phyloP scores from a whole-genome alignment of 1,284 basidiomycete genomes.

The Ustilago trichophora region DNA sequence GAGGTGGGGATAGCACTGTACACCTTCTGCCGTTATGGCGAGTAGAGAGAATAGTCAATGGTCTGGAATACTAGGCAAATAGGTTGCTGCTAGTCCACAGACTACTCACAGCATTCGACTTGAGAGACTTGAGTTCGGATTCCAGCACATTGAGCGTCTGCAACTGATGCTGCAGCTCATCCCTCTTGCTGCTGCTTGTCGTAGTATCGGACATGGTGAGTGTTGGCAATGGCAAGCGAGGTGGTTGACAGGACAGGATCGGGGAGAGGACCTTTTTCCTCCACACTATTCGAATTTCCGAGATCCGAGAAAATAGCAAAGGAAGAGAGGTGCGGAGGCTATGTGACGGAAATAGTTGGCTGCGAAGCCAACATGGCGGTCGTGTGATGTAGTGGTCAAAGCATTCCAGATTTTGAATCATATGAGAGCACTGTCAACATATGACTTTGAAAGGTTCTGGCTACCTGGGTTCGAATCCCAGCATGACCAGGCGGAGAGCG shows the following conservation, averaged over 20 bases:
- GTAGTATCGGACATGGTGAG: no score
- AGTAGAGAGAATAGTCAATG: no score
- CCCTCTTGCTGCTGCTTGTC: not conserved
- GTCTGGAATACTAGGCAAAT: no score
- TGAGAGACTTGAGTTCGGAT: slow-evolving; percentile 30
- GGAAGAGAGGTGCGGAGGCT: no score
- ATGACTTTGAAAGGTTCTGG: slow-evolving; percentile 17
- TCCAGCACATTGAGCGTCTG: slow-evolving; percentile 35
- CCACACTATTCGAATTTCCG: no score
- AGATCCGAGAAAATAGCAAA: no score
- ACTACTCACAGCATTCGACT: slow-evolving; percentile 23
- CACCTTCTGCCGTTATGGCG: slow-evolving; percentile 15
- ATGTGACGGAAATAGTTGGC: not conserved
- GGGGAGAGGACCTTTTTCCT: no score
- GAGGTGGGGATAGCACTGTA: slow-evolving; percentile 26
- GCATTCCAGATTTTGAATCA: slow-evolving; percentile 18
- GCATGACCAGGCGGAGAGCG: slow-evolving; percentile 30
- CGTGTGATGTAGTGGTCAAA: slow-evolving; percentile 36
- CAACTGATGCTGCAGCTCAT: slow-evolving; percentile 23
- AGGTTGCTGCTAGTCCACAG: no score
- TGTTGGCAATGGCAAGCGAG: no score
- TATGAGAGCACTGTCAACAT: no score
- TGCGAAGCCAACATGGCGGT: slow-evolving; percentile 7
- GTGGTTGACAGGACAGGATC: no score
- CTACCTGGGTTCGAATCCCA: slow-evolving; percentile 41